Base-by-base conservation (phyloP, 2,329 filamentous ascomycete species). In the Aspergillus fumigatus region DNA sequence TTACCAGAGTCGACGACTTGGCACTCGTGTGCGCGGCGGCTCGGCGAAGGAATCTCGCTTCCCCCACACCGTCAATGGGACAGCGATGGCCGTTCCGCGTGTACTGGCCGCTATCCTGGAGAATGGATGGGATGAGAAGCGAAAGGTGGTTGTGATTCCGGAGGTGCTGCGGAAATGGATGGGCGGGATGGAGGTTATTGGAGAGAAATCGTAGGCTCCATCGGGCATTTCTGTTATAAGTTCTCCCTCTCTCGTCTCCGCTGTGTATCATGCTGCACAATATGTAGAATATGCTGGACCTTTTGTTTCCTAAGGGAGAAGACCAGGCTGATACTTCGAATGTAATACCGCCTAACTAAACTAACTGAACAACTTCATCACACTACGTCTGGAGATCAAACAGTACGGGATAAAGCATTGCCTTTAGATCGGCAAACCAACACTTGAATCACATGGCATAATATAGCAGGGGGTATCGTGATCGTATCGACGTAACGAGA, bases 21-120 rank as follows among this genome's bases (percentile, higher is more conserved):
- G 85, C 27, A 97, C 94, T 14, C 83, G 88, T 43, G 79, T 90
- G 48, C 85, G 87, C 60, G 77, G 75, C 52, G 75, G 75, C 43
- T 75, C 71, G 19, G 55, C 65, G 6, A 73, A 71, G 59, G 77
- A 77, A 68, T 75, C 88, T 43, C 80, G 81, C 1, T 97, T 91
- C 72, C 91, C 92, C 14, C 91, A 90, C 77, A 99, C 94, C 0
- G 81, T 96, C 40, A 99, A 99, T 71, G 95, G 93, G 0, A 99
- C 94, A 1, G 94, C 93, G 0, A 79, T 97, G 66, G 94, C 94
- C 0, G 88, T 97, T 40, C 94, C 94, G 3, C 82, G 94, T 52
- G 89, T 99, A 11, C 71, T 99, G 57, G 92, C 94, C 25, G 92
- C 92, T 5, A 81, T 99, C 51, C 71, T 99, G 62, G 94, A 99